Percentiles rank a stretch among this genome's conserved stretches.
Conservation (phyloP, 345 rosid genomes). For the Diplotaxis tenuifolia region DNA sequence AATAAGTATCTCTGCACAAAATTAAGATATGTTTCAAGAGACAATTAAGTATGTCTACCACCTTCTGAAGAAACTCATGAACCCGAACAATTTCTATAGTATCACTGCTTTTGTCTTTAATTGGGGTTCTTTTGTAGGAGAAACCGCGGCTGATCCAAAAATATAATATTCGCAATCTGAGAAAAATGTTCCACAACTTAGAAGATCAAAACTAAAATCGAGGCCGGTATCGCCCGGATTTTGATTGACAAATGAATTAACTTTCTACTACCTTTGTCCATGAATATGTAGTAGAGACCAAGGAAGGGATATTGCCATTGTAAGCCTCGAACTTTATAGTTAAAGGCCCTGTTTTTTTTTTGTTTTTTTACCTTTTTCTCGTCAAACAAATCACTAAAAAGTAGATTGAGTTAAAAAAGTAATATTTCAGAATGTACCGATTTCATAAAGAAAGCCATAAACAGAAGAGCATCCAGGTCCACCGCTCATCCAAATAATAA, state of each 20-base stretch:
- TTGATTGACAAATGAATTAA: slow-evolving; percentile 34
- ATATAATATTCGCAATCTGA: slow-evolving; percentile 57
- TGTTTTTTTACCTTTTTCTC: too few relatives aligned
- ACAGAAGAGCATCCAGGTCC: slow-evolving; percentile 44
- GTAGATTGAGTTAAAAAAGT: background rate
- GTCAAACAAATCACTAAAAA: background rate
- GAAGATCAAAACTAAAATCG: slow-evolving; percentile 19
- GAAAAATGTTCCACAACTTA: slow-evolving; percentile 34
- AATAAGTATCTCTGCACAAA: too few relatives aligned
- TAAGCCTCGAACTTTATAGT: slow-evolving; percentile 42
- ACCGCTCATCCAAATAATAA: slow-evolving; percentile 35
- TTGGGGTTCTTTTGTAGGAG: slow-evolving; percentile 49
- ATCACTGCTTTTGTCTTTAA: slow-evolving; percentile 43
- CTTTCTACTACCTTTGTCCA: slow-evolving; percentile 59
- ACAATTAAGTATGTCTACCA: too few relatives aligned
- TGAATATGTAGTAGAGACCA: slow-evolving; percentile 53
- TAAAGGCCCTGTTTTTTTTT: slow-evolving; percentile 49
- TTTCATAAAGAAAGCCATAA: slow-evolving; percentile 15
- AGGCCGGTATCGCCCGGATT: too few relatives aligned
- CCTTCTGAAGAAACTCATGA: slow-evolving; percentile 54
- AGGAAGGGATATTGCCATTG: slow-evolving; percentile 57
- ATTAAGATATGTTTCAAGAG: too few relatives aligned
- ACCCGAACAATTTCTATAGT: slow-evolving; percentile 35
- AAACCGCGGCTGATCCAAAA: slow-evolving; percentile 76
- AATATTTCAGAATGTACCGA: slow-evolving; percentile 10